Base-by-base conservation (phyloP, 2,329 filamentous ascomycete genomes). In the Trichoderma afroharzianum region DNA sequence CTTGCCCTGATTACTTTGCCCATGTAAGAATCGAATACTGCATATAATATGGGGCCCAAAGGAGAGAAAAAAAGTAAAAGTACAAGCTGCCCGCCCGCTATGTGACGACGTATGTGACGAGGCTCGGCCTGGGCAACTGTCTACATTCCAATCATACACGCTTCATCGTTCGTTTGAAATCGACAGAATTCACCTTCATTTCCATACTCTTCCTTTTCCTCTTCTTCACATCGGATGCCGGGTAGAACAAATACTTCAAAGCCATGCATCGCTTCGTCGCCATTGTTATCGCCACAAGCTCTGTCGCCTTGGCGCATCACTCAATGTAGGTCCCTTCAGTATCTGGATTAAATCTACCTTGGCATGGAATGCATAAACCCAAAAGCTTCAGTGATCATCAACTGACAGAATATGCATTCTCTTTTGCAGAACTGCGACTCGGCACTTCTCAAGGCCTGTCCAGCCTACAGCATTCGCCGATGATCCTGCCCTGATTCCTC, bases 361-460 rank as follows among this genome's bases (percentile, higher is more conserved):
- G 14, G 2, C 4, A n/a, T n/a, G n/a, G n/a, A 6, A 21, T 8
- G 12, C 4, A n/a, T 6, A 18, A 43, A 43, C 4, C 0, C 15
- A 43, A n/a, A 50, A 50, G 12, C 11, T 11, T 50, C 43, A n/a
- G 14, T 21, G 15, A 4, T 4, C 26, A 30, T 18, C n/a, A 24
- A 18, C 64, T 32, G 14, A 59, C 36, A 8, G 24, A 43, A 21
- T 50, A 39, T 8, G 4, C 18, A n/a, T 57, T 14, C 18, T 21
- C 21, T 36, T 32, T 18, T 24, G 15, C 26, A 63, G 61, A 21
- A 24, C 43, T 26, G 36, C 39, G 8, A 63, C 70, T 26, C 66
- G 66, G 8, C 71, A 63, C 26, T 71, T 74, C 67, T 73, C 73
- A 26, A 71, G 68, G 6, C 72, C 72, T 2, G 53, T 57, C 63